phyloP scores from a whole-genome alignment of 768 basidiomycete species.

The Trametes villosa region DNA sequence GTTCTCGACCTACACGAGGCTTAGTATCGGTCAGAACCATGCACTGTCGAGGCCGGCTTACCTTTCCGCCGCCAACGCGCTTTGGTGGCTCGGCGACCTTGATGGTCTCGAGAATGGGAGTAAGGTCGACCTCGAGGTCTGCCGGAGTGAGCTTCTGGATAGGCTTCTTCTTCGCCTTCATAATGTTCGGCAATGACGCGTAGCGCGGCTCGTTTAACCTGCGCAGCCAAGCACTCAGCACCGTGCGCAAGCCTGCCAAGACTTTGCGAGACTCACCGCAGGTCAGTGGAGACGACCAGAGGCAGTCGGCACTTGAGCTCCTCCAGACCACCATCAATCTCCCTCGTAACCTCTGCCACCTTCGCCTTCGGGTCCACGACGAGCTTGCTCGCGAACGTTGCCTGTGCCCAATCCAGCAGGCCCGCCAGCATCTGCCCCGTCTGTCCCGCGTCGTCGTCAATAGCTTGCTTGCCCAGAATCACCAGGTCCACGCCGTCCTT shows the following conservation, averaged over 20 bases:
- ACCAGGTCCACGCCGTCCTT: constrained; percentile 76
- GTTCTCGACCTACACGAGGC: constrained; percentile 57
- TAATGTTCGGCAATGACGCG: constrained; percentile 95
- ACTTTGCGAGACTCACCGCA: constrained; percentile 60
- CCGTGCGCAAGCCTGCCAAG: background rate
- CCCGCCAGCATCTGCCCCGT: constrained; percentile 98
- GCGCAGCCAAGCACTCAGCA: background rate
- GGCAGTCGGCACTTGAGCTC: constrained; percentile 82
- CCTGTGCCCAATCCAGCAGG: constrained; percentile 89
- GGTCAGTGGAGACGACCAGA: constrained; percentile 87
- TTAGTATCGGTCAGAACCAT: background rate
- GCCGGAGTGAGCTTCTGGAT: constrained; percentile 79
- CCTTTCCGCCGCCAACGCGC: constrained; percentile 92
- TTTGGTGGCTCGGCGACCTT: constrained; percentile 90
- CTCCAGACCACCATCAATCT: constrained; percentile 94
- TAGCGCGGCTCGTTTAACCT: constrained; percentile 94
- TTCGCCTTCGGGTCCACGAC: constrained; percentile 67
- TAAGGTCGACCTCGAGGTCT: constrained; percentile 84
- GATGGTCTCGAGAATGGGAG: constrained; percentile 81
- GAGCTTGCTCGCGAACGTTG: constrained; percentile 91
- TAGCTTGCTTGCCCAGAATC: constrained; percentile 97
- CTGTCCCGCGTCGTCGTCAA: constrained; percentile 94
- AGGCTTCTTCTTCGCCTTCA: constrained; percentile 99
- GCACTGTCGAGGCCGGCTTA: constrained; percentile 27
- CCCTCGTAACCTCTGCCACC: constrained; percentile 75